Base-by-base conservation (phyloP, 495 filamentous ascomycete genomes). In the Trichoderma gamsii region DNA sequence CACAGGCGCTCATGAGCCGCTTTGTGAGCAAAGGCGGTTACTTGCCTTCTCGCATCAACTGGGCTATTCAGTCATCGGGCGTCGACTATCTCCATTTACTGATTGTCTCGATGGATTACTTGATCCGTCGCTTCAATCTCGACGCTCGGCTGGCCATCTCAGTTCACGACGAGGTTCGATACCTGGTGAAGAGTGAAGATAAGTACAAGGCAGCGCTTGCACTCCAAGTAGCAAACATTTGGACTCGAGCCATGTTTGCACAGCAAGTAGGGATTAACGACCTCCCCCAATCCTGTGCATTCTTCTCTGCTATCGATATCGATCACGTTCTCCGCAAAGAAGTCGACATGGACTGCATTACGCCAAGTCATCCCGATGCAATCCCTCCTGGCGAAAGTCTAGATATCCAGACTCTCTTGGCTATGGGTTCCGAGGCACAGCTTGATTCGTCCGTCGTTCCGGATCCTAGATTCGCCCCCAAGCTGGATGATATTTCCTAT, bases 51-150 rank as follows among this genome's bases (percentile, higher is more conserved):
- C 88, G 95, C 21, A 97, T 99, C 80, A 99, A 99, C 75, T 99
- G 95, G 95, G 95, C 95, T 23, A 97, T 99, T 70, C 95, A 99
- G 72, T 97, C 92, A 3, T 95, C 91, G 9, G 95, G 95, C 41
- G 95, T 98, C 15, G 95, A 99, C 78, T 99, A 99, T 78, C 86
- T 99, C 13, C 95, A 99, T 72, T 89, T 99, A 12, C 80, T 99
- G 27, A 92, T 99, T 68, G 86, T 97, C 21, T 83, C 87, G 32
- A 99, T 99, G 95, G 93, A 98, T 75, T 95, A 96, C 74, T 85
- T 99, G 8, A 89, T 88, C 67, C 84, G 92, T n/a, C 89, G 86
- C 23, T 98, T 90, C 79, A 93, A 92, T 74, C 83, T 99, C 51
- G 74, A 86, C 56, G 92, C 92, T 11, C 90, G 95, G 2, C 80